phyloP scores from a whole-genome alignment of 106 monocot species.

The Allium sativum region DNA sequence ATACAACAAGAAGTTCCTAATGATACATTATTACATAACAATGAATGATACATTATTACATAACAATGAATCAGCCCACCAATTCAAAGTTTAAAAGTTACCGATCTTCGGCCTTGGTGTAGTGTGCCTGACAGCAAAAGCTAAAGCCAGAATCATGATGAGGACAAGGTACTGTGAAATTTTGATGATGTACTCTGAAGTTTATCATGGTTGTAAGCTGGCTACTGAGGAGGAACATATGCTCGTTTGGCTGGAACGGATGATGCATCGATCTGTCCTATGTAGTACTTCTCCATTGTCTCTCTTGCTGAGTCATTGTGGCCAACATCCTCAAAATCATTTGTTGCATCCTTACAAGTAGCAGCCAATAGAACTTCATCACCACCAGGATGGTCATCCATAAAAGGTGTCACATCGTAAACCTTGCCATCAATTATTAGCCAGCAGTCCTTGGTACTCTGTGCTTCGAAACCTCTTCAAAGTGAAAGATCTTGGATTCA shows the following conservation, averaged over 20 bases:
- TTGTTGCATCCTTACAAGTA: constrained; percentile 42
- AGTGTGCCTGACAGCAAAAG: constrained; percentile 47
- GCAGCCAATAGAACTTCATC: constrained; percentile 27
- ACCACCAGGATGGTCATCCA: constrained; percentile 28
- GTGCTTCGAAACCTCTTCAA: no score
- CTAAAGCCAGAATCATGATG: constrained; percentile 51
- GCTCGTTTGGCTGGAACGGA: constrained; percentile 21
- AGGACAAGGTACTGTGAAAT: constrained; percentile 58
- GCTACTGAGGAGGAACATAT: constrained; percentile 24
- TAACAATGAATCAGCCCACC: no score
- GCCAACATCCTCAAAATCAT: constrained; percentile 56
- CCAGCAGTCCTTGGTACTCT: no score
- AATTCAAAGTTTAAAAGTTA: neutral
- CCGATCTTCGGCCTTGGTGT: constrained; percentile 38
- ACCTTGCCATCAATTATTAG: no score
- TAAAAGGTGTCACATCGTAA: constrained; percentile 22
- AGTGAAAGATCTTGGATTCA: no score
- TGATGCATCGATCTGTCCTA: constrained; percentile 32
- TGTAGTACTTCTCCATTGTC: constrained; percentile 40
- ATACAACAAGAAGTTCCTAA: no score
- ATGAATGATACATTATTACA: no score
- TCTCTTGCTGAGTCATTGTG: constrained; percentile 40
- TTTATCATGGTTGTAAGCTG: constrained; percentile 26
- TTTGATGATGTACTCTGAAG: constrained; percentile 32
- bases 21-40: no score